Percentiles rank a stretch among this genome's conserved stretches.
Conservation (phyloP, 75 land plant species). For the Sequoia sempervirens region DNA sequence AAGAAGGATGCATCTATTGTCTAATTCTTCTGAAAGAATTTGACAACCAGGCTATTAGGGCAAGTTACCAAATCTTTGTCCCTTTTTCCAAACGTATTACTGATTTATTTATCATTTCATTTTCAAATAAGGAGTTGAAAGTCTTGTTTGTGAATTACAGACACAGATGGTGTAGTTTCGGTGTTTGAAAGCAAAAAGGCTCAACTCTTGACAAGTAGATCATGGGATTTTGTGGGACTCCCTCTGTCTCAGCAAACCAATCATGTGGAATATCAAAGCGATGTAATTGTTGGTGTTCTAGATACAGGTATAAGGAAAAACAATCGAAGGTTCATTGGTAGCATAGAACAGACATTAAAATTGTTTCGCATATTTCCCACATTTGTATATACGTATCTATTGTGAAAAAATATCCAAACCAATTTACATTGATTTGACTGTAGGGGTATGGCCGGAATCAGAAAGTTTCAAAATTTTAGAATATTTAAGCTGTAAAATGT, state of each 20-base stretch:
- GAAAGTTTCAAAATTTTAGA: slow-evolving; percentile 25
- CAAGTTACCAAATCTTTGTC: too few species aligned
- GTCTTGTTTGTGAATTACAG: slow-evolving; percentile 15
- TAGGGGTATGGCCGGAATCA: slow-evolving; percentile 79
- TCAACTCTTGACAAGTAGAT: slow-evolving; percentile 32
- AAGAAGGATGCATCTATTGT: too few species aligned
- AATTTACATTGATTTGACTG: background rate
- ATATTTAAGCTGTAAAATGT: too few species aligned
- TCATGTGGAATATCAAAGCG: slow-evolving; percentile 17
- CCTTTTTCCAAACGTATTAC: too few species aligned
- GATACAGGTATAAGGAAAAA: slow-evolving; percentile 33
- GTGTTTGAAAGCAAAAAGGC: slow-evolving; percentile 33
- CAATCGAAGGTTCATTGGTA: background rate
- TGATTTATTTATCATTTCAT: too few species aligned
- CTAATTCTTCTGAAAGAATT: too few species aligned
- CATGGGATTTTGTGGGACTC: slow-evolving; percentile 64
- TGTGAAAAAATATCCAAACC: too few species aligned
- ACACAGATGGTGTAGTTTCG: slow-evolving; percentile 50
- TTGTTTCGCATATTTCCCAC: too few species aligned
- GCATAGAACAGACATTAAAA: too few species aligned
- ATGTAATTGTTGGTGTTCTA: slow-evolving; percentile 50
- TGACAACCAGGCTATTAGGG: too few species aligned
- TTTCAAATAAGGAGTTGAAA: too few species aligned
- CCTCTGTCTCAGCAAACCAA: slow-evolving; percentile 19
- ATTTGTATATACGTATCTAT: too few species aligned